Base-by-base conservation (phyloP, 2,329 filamentous ascomycete genomes). In the Chaetomium olivaceum region DNA sequence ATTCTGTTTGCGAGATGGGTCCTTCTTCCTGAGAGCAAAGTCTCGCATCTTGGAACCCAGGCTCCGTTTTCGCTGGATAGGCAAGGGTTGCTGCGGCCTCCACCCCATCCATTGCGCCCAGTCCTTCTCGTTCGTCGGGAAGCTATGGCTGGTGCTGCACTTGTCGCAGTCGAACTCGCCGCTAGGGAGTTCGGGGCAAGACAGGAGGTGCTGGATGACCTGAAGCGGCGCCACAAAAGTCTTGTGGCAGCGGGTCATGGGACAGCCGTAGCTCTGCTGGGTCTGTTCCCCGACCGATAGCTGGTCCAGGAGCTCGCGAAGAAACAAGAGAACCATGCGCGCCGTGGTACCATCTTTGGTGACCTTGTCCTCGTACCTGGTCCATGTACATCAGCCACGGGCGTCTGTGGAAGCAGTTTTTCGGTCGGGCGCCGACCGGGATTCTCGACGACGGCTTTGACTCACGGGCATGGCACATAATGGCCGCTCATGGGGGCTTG, bases 71-170 rank as follows among this genome's bases (percentile, higher is more conserved):
- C 69, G 68, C 36, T 70, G 69, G 46, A 71, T 67, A 7, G 67
- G 63, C 48, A 62, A 11, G 19, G 63, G 55, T 9, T 69, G 69
- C 12, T 62, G 67, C 19, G 60, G 54, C 64, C 67, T 73, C 71
- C 72, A 73, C 9, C 72, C 72, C 2, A 65, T 48, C 71, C 72
- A 75, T 11, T 73, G 69, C 8, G 69, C 60, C 74, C 74, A 75
- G 29, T 73, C 74, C 62, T 74, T 74, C 64, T 75, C 74, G 64
- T 67, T 71, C 27, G 72, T 74, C 33, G 74, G 74, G 58, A 74
- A 73, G 39, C 64, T 63, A 59, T 75, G 74, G 65, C 68, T 72
- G 55, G 60, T 65, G 60, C 66, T 69, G 63, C 74, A 75, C 62
- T 72, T 73, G 68, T 71, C 70, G 68, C 74, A 75, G 60, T 71